A percentile compares a stretch with the other conserved stretches of the same genome.
phyloP scores from a whole-genome alignment of 495 filamentous ascomycete species.

The Neurospora pannonica region DNA sequence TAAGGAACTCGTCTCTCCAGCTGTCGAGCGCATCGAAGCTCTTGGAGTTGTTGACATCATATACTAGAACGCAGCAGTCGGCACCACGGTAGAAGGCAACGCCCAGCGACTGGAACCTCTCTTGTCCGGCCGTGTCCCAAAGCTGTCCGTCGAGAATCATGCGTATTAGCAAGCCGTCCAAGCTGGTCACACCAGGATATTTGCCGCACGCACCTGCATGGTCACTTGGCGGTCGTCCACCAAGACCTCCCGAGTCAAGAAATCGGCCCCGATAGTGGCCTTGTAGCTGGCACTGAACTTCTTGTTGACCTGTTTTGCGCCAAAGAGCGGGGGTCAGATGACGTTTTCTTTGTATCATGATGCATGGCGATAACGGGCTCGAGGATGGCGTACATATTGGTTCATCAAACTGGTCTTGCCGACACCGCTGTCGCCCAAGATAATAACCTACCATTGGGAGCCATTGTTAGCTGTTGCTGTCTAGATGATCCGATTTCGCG shows the following conservation, averaged over 20 bases:
- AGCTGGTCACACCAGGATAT: neutral
- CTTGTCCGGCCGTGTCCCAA: conserved; percentile 97
- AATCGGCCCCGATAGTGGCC: conserved; percentile 97
- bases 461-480: neutral
- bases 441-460: conserved; percentile 64
- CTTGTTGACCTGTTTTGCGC: conserved; percentile 78
- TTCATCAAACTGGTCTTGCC: conserved; percentile 99
- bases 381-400: conserved; percentile 79
- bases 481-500: neutral
- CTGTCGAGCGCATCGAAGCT: conserved; percentile 97
- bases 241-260: conserved; percentile 94
- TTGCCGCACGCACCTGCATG: conserved; percentile 69
- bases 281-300: conserved; percentile 99
- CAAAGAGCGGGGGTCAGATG: conserved; percentile 1
- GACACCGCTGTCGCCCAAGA: conserved; percentile 95
- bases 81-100: conserved; percentile 98
- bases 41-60: conserved; percentile 98
- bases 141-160: conserved; percentile 44
- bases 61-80: conserved; percentile 97
- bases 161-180: conserved; percentile 2
- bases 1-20: conserved; percentile 97
- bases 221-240: conserved; percentile 96
- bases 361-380: neutral
- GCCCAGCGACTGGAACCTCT: conserved; percentile 93
- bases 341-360: neutral